A percentile compares a stretch with the other conserved stretches of the same genome.
These are phyloP conservation scores for Corylus americana DNA, from an alignment of 306 rosid genomes.

Conservation along the genomic window DNA sequence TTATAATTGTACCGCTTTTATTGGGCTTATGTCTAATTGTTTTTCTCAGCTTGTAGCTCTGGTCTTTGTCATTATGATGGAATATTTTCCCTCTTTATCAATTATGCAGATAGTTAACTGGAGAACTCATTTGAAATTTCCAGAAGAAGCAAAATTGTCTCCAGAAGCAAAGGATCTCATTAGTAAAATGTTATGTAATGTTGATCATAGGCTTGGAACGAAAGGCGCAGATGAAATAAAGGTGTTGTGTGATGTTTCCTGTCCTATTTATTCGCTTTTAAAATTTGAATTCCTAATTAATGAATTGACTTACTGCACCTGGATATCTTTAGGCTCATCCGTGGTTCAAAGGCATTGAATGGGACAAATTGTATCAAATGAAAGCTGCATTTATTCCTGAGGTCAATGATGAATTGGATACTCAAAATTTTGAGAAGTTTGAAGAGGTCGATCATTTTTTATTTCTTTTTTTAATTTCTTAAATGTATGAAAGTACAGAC, in stretches of 20 bases:
- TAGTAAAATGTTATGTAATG: conserved; percentile 84
- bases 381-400: conserved; percentile 98
- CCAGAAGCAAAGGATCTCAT: conserved; percentile 92
- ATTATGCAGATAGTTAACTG: conserved; percentile 92
- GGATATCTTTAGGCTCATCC: conserved; percentile 77
- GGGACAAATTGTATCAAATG: conserved; percentile 90
- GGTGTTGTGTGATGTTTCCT: conserved; percentile 82
- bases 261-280: conserved; percentile 37
- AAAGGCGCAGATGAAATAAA: conserved; percentile 97
- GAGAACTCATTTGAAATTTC: conserved; percentile 94
- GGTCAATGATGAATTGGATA: conserved; percentile 94
- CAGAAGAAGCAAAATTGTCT: conserved; percentile 94
- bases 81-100: conserved; percentile 20
- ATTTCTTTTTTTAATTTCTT: neutral
- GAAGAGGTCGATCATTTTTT: conserved; percentile 69
- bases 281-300: conserved; percentile 30
- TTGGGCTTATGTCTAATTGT: neutral
- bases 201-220: conserved; percentile 94
- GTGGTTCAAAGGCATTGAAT: conserved; percentile 91
- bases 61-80: conserved; percentile 16
- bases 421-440: conserved; percentile 99
- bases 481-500: neutral
- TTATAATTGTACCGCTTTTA: neutral
- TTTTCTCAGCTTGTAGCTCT: conserved; percentile 13
- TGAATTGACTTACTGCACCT: conserved; percentile 29